Base-by-base conservation (phyloP, 257 asterid species). In the Orobanche coerulescens region DNA sequence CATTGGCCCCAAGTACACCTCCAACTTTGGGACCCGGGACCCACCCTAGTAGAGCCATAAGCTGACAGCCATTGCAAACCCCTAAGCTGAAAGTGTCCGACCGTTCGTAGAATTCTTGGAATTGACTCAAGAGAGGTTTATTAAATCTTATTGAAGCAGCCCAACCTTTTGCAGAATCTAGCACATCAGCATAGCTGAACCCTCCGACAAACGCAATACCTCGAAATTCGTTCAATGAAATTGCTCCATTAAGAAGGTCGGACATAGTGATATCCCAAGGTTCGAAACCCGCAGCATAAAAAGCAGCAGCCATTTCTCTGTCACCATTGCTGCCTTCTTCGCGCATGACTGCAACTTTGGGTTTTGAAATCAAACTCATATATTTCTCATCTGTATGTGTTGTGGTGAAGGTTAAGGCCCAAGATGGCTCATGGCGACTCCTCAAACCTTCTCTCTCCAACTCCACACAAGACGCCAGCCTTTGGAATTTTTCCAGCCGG, bases 241-340 rank as follows among this genome's bases (percentile, higher is more conserved):
- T 62, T 4, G 62, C 58, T 26, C 94, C 91, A n/a, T 67, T 74
- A n/a, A 88, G 87, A 67, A 92, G 94, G 82, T 92, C 98, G 4
- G 96, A 86, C 95, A 92, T 88, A 11, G 95, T 36, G 52, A 92
- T 61, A 71, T 92, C 98, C 96, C 96, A 88, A 30, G 98, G 94
- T 43, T 88, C 96, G 68, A 92, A 92, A 55, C 98, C 96, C 30
- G 95, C 84, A 59, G 96, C 89, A 44, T 75, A 60, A 73, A 92
- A 92, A 57, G 96, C 96, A 50, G 89, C 96, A 63, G 95, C 70
- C 98, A 92, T 92, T 71, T 92, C 96, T 74, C 95, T 78, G 78
- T 92, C 98, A 19, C 98, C 95, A 5, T 92, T 92, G 82, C 95
- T 92, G 53, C 97, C 98, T 79, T 88, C 97, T 74, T 92, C 98